Conservation (phyloP, 192 early-diverging fungal genomes). For the Entomortierella chlamydospora region DNA sequence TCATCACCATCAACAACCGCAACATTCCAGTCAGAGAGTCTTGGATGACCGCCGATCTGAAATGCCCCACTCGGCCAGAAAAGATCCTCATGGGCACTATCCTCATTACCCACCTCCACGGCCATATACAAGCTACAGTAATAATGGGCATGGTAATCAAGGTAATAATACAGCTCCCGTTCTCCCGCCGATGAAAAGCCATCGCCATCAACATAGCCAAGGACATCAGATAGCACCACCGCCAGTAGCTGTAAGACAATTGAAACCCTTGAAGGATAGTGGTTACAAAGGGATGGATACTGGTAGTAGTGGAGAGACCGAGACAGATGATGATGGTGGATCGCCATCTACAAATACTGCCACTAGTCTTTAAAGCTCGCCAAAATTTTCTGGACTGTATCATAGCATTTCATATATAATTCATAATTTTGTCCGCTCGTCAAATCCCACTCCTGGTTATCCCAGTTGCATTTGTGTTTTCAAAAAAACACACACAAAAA, state of each 20-base stretch:
- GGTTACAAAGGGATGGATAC: conserved; percentile 9
- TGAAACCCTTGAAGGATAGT: background rate
- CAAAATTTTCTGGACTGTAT: background rate
- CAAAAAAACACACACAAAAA: no score
- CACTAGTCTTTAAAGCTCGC: background rate
- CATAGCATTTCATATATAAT: no score
- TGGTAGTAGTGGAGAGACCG: conserved; percentile 26
- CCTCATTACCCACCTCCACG: conserved; percentile 2
- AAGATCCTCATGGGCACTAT: conserved; percentile 13
- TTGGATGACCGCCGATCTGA: background rate
- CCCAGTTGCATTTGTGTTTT: no score
- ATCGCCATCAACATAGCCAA: background rate
- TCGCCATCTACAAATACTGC: background rate
- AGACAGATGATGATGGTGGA: conserved; percentile 21
- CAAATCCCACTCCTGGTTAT: no score
- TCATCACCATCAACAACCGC: conserved; percentile 3
- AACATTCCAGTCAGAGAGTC: background rate
- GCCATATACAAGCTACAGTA: conserved; percentile 14
- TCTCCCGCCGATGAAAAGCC: conserved; percentile 9
- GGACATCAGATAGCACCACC: background rate
- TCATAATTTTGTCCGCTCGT: no score
- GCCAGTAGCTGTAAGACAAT: background rate
- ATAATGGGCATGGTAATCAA: conserved; percentile 9
- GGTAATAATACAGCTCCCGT: background rate
- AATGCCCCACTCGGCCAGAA: background rate